Conservation (phyloP, 1,139 yeast species). For the Yamadazyma dushanensis region DNA sequence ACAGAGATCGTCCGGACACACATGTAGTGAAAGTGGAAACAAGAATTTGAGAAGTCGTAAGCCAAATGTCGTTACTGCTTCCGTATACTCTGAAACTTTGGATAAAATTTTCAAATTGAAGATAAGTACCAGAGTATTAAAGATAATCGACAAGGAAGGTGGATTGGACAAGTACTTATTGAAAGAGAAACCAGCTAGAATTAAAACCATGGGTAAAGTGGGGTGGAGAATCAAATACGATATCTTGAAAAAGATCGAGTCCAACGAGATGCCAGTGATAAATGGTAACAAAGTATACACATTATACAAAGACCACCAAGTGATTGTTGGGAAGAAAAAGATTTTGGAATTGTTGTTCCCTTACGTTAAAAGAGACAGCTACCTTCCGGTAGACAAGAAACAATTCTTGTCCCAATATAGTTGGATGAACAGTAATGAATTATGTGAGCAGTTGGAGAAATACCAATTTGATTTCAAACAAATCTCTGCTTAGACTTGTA, state of each 20-base stretch:
- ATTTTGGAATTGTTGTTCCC: slow-evolving; percentile 56
- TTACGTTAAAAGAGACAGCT: slow-evolving; percentile 48
- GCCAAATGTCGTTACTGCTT: slow-evolving; percentile 76
- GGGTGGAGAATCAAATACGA: slow-evolving; percentile 90
- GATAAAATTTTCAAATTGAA: slow-evolving; percentile 53
- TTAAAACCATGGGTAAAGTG: slow-evolving; percentile 85
- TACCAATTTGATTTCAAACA: slow-evolving; percentile 33
- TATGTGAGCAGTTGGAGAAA: slow-evolving; percentile 38
- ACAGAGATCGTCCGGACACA: slow-evolving; percentile 74
- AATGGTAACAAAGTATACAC: slow-evolving; percentile 35
- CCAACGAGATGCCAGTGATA: slow-evolving; percentile 26
- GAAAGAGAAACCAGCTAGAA: slow-evolving; percentile 84
- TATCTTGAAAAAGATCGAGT: slow-evolving; percentile 46
- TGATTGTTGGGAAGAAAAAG: slow-evolving; percentile 64
- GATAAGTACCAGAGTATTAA: slow-evolving; percentile 79
- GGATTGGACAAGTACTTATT: slow-evolving; percentile 86
- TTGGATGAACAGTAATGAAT: slow-evolving; percentile 39
- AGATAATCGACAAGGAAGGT: slow-evolving; percentile 88
- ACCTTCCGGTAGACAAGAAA: slow-evolving; percentile 44
- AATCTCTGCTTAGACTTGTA: slow-evolving; percentile 5
- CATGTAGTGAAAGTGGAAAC: slow-evolving; percentile 72
- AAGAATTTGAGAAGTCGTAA: slow-evolving; percentile 75
- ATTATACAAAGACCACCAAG: slow-evolving; percentile 46
- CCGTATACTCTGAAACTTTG: slow-evolving; percentile 82
- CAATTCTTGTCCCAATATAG: slow-evolving; percentile 30